These are phyloP conservation scores for Ligustrum vulgare DNA, from an alignment of 257 asterid genomes.

Conservation along the genomic window DNA sequence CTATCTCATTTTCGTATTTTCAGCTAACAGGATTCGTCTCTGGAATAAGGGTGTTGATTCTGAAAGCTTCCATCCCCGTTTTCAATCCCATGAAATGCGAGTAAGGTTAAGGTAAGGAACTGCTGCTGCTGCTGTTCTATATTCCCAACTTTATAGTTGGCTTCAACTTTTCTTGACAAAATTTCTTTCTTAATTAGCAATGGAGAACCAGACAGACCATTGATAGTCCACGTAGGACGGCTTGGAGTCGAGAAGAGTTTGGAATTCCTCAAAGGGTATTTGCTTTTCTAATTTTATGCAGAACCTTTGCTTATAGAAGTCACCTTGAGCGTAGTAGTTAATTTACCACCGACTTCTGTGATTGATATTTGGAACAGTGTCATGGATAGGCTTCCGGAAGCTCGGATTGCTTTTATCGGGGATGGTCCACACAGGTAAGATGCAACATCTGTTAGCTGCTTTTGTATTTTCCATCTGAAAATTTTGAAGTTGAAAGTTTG, in stretches of 20 bases:
- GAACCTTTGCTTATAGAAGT: neutral
- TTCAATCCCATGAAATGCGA: slow-evolving; percentile 73
- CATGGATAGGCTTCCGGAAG: slow-evolving; percentile 87
- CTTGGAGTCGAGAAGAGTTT: slow-evolving; percentile 92
- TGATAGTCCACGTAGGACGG: slow-evolving; percentile 91
- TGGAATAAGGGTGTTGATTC: slow-evolving; percentile 99
- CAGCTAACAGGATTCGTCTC: slow-evolving; percentile 80
- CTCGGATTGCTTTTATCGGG: slow-evolving; percentile 85
- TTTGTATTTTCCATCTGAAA: neutral
- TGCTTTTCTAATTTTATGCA: slow-evolving; percentile 14
- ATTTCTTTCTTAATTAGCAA: slow-evolving; percentile 41
- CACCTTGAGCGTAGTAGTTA: neutral
- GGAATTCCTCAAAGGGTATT: slow-evolving; percentile 82
- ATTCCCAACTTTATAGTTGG: neutral
- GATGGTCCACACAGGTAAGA: slow-evolving; percentile 94
- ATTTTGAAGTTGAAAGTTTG: no score
- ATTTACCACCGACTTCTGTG: slow-evolving; percentile 17
- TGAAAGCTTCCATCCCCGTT: slow-evolving; percentile 82
- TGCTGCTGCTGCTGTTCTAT: slow-evolving; percentile 1
- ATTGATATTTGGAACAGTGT: slow-evolving; percentile 59
- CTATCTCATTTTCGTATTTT: slow-evolving; percentile 8
- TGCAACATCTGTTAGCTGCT: slow-evolving; percentile 3
- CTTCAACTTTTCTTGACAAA: slow-evolving; percentile 20
- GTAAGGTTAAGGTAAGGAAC: slow-evolving; percentile 55
- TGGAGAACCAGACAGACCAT: slow-evolving; percentile 85